phyloP scores from a whole-genome alignment of 768 basidiomycete genomes.

The Agaricus subrufescens region DNA sequence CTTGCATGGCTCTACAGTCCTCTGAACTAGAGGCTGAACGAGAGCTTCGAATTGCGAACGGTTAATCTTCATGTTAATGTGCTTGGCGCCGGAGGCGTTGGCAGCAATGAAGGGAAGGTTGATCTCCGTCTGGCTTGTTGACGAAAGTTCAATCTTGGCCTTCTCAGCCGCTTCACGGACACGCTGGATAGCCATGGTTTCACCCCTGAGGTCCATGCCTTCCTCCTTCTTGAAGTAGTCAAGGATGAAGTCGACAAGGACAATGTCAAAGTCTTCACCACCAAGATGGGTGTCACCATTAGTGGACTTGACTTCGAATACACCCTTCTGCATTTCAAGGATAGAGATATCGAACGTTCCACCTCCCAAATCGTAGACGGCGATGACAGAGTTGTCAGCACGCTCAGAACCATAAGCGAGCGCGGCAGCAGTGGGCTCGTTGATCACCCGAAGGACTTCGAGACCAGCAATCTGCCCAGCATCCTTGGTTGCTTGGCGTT shows the following conservation, averaged over 20 bases:
- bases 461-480: constrained; percentile 97
- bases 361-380: constrained; percentile 97
- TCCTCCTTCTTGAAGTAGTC: constrained; percentile 93
- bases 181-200: constrained; percentile 97
- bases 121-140: constrained; percentile 92
- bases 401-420: constrained; percentile 97
- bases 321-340: constrained; percentile 98
- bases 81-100: constrained; percentile 91
- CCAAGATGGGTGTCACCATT: constrained; percentile 99
- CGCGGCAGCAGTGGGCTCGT: constrained; percentile 98
- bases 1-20: constrained; percentile 94
- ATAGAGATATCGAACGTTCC: constrained; percentile 99
- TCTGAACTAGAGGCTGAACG: constrained; percentile 75
- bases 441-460: constrained; percentile 96
- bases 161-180: constrained; percentile 99
- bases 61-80: constrained; percentile 89
- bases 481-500: constrained; percentile 97
- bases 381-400: constrained; percentile 80
- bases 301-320: constrained; percentile 99
- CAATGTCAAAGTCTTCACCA: constrained; percentile 93
- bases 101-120: constrained; percentile 98
- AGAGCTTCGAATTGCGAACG: constrained; percentile 90
- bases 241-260: constrained; percentile 81
- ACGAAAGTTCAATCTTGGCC: constrained; percentile 97
- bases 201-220: constrained; percentile 74